Conservation (phyloP, 169 alveolate species). For the Plasmodium vivax region DNA sequence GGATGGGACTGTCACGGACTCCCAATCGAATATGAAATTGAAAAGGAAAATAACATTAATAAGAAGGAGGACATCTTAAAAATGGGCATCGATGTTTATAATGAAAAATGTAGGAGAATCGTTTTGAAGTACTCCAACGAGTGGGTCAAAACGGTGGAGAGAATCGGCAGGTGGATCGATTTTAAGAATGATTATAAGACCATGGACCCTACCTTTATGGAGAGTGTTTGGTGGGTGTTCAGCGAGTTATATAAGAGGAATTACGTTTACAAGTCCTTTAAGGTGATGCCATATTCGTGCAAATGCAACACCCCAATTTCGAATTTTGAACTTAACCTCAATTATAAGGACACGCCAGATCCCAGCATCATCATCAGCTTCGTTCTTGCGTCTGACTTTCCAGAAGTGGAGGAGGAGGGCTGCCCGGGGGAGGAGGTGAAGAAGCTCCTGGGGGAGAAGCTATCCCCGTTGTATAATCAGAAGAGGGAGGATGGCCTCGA, state of each 20-base stretch:
- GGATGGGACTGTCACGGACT: slow-evolving; percentile 99
- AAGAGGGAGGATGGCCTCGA: background rate
- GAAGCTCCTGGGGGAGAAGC: slow-evolving; percentile 74
- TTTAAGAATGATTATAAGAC: slow-evolving; percentile 99
- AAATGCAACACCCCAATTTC: slow-evolving; percentile 97
- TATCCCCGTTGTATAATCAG: slow-evolving; percentile 22
- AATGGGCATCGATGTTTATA: slow-evolving; percentile 89
- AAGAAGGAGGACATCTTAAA: slow-evolving; percentile 92
- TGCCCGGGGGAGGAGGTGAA: background rate
- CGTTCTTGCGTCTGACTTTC: slow-evolving; percentile 78
- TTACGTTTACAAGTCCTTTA: slow-evolving; percentile 95
- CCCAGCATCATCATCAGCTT: slow-evolving; percentile 96
- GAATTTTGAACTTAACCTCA: slow-evolving; percentile 97
- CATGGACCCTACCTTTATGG: slow-evolving; percentile 98
- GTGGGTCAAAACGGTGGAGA: slow-evolving; percentile 91
- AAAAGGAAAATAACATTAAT: slow-evolving; percentile 92
- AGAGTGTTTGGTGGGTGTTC: slow-evolving; percentile 96
- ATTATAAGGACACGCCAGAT: slow-evolving; percentile 96
- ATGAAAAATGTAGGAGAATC: slow-evolving; percentile 89
- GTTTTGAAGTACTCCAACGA: slow-evolving; percentile 97
- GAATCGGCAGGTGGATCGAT: slow-evolving; percentile 99
- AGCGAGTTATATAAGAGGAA: slow-evolving; percentile 93
- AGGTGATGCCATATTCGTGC: slow-evolving; percentile 99
- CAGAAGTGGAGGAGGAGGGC: background rate
- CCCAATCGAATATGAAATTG: slow-evolving; percentile 99